These are phyloP conservation scores for Salix udensis DNA, from an alignment of 345 rosid species.

Conservation along the genomic window DNA sequence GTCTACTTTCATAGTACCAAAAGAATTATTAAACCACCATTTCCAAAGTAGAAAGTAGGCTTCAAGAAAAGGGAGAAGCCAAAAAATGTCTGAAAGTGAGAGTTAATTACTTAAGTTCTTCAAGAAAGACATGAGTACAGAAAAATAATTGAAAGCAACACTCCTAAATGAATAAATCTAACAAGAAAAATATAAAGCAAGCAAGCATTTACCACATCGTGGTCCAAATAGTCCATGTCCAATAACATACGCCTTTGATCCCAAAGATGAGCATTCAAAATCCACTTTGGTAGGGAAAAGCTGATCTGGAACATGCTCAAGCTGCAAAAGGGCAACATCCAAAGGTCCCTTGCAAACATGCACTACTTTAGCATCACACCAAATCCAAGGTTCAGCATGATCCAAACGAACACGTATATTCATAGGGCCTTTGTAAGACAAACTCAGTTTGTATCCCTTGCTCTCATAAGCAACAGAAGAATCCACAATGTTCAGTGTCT, in stretches of 20 bases:
- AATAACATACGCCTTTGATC: conserved; percentile 66
- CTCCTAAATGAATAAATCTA: not conserved
- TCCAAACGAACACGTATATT: conserved; percentile 67
- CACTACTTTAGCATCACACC: conserved; percentile 72
- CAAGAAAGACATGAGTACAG: not conserved
- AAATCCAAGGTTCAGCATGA: conserved; percentile 64
- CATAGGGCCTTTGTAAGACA: conserved; percentile 33
- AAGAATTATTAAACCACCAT: not conserved
- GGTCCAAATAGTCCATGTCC: conserved; percentile 93
- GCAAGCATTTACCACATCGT: conserved; percentile 58
- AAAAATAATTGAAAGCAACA: not conserved
- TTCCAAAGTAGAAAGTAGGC: not conserved
- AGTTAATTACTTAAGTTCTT: not conserved
- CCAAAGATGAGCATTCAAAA: conserved; percentile 52
- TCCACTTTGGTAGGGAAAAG: conserved; percentile 51
- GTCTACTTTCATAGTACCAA: not conserved
- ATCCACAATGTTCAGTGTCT: conserved; percentile 16
- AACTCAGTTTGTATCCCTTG: conserved; percentile 31
- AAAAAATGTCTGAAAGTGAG: not conserved
- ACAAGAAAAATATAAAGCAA: conserved; percentile 14
- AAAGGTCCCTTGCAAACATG: conserved; percentile 71
- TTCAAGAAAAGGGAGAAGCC: not conserved
- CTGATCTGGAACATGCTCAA: conserved; percentile 51
- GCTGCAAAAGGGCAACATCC: conserved; percentile 82
- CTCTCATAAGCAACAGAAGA: conserved; percentile 26